These are phyloP conservation scores for Penicillium sp. DNA, from an alignment of 2,329 filamentous ascomycete genomes.

Conservation along the genomic window DNA sequence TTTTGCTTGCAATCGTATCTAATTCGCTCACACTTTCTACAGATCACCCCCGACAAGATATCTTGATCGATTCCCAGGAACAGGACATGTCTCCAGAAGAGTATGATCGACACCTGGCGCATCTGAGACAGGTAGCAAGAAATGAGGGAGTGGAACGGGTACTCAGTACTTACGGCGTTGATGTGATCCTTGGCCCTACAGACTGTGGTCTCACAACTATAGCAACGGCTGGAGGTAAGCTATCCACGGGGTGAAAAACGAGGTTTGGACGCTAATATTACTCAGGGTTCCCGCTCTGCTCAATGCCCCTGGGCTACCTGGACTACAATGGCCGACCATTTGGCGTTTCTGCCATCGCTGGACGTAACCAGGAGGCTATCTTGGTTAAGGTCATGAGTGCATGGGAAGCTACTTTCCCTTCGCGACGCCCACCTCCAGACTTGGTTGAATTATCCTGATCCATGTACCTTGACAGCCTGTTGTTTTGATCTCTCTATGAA, in stretches of 20 bases:
- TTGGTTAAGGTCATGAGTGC: conserved; percentile 14
- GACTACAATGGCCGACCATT: conserved; percentile 14
- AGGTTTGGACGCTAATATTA: not conserved
- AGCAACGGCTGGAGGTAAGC: conserved; percentile 11
- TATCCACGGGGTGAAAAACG: not conserved
- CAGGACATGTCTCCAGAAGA: conserved; percentile 3
- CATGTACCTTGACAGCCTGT: not conserved
- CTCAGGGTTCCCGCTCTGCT: conserved; percentile 9
- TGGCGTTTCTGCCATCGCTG: conserved; percentile 10
- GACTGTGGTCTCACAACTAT: conserved; percentile 7
- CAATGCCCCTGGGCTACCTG: conserved; percentile 13
- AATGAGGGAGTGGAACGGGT: conserved; percentile 8
- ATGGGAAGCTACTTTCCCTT: conserved; percentile 13
- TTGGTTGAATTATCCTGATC: not conserved
- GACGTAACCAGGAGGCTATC: conserved; percentile 8
- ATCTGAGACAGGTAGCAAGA: conserved; percentile 6
- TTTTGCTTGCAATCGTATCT: not conserved
- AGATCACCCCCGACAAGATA: conserved; percentile 11
- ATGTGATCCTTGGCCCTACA: conserved; percentile 11
- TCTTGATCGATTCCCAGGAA: conserved; percentile 2
- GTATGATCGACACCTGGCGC: conserved; percentile 7
- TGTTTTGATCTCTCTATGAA: too few species aligned
- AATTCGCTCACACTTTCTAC: not conserved
- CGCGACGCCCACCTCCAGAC: conserved; percentile 1
- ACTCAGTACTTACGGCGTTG: conserved; percentile 2